These are phyloP conservation scores for Phytophthora foliorum DNA, from an alignment of 352 stramenopile species.

Conservation along the genomic window DNA sequence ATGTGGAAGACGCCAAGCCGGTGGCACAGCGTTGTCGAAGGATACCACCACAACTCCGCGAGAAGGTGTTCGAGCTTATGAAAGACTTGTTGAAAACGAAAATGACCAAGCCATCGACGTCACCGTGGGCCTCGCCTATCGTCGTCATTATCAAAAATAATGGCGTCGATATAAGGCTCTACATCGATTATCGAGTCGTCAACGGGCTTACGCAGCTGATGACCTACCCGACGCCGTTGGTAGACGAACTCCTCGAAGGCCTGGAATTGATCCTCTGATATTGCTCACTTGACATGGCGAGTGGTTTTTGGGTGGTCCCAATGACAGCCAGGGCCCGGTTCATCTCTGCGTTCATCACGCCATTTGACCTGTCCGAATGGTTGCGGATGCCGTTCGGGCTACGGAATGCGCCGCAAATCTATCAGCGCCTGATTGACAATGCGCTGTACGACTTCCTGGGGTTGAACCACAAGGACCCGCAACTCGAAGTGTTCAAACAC, in stretches of 20 bases:
- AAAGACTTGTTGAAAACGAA: too few relatives aligned
- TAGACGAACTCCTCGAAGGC: not conserved
- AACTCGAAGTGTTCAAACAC: not conserved
- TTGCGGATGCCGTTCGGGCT: too few relatives aligned
- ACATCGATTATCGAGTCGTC: not conserved
- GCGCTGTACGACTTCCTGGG: conserved; percentile 18
- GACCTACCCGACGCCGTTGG: not conserved
- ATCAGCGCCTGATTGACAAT: conserved; percentile 30
- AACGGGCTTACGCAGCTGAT: not conserved
- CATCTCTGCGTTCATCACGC: too few relatives aligned
- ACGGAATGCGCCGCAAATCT: too few relatives aligned
- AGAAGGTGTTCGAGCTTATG: too few relatives aligned
- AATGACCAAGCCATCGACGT: not conserved
- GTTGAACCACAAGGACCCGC: not conserved
- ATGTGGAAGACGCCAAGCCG: not conserved
- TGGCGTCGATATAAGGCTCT: not conserved
- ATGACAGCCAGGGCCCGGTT: too few relatives aligned
- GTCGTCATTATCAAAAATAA: too few relatives aligned
- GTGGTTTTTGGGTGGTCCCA: too few relatives aligned
- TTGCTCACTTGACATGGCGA: too few relatives aligned
- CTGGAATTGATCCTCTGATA: too few relatives aligned
- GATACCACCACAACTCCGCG: too few relatives aligned
- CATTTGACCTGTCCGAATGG: not conserved
- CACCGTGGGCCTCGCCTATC: not conserved
- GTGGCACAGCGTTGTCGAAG: too few relatives aligned